Conservation (phyloP, 768 basidiomycete species). For the Candolleomyces efflorescens region DNA sequence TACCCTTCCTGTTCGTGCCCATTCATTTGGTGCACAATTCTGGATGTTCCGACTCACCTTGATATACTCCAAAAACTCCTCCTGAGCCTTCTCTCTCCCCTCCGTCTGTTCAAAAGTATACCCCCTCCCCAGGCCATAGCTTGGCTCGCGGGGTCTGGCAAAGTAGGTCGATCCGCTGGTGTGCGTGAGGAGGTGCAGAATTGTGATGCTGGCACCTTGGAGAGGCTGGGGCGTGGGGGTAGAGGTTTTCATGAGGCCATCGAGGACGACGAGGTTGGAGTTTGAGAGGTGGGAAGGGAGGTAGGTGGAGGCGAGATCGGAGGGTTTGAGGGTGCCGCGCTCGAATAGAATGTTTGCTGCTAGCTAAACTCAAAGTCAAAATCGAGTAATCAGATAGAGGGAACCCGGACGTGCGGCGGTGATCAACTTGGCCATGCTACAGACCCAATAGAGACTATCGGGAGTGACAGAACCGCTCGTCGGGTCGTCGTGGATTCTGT, state of each 20-base stretch:
- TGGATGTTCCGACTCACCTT: conserved; percentile 12
- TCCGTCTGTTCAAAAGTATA: conserved; percentile 16
- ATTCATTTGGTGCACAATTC: too few relatives aligned
- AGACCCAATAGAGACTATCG: conserved; percentile 28
- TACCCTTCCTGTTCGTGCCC: conserved; percentile 14
- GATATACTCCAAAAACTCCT: conserved; percentile 19
- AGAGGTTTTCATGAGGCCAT: conserved; percentile 9
- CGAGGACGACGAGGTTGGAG: conserved; percentile 24
- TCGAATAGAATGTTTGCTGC: conserved; percentile 31
- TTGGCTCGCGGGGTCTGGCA: neutral
- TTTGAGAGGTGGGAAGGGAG: too few relatives aligned
- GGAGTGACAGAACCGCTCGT: conserved; percentile 19
- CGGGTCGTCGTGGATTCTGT: conserved; percentile 20
- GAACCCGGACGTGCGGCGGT: conserved; percentile 20
- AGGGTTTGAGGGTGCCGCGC: conserved; percentile 23
- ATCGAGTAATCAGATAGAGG: neutral
- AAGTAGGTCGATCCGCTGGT: conserved; percentile 24
- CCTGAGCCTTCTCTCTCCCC: conserved; percentile 9
- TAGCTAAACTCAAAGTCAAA: conserved; percentile 16
- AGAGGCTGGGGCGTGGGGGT: conserved; percentile 16
- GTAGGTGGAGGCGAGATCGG: conserved; percentile 22
- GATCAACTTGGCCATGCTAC: conserved; percentile 29
- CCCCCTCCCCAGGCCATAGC: neutral
- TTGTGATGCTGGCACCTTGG: conserved; percentile 10
- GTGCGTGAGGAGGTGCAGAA: conserved; percentile 25